Base-by-base conservation (phyloP, 495 filamentous ascomycete species). In the Hypoxylon lienhwacheense region DNA sequence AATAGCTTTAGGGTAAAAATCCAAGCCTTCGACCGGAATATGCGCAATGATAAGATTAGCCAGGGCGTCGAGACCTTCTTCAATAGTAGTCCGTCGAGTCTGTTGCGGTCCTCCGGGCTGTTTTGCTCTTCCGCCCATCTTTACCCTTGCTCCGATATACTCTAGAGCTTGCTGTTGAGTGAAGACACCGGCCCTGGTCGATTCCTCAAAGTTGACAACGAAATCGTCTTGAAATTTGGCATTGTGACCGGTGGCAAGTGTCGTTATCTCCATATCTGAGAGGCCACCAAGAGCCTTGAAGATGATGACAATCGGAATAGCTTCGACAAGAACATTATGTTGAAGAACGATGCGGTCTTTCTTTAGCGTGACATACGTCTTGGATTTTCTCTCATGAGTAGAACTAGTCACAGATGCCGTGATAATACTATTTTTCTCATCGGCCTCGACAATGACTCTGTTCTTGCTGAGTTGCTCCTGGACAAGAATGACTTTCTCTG, bases 401-500 rank as follows among this genome's bases (percentile, higher is more conserved):
- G 91, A 96, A 82, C 91, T 95, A 29, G 89, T 98, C n/a, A 97
- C 95, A 5, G 91, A 96, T 14, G 95, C 95, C 58, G 90, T 87
- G n/a, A 96, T 88, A 49, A 95, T 86, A 19, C 85, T 87, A 55
- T 95, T 96, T 66, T 92, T 91, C 3, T 83, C 80, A 63, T 93
- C 90, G 31, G 86, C 83, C 69, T 99, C 95, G 6, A 99, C 91
- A 65, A 99, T 96, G 51, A 97, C 89, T 74, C 93, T 81, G 71
- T 99, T 99, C 77, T 97, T 97, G 77, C 92, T 97, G 66, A 97
- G 74, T 70, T 97, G 93, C 61, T 99, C 93, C 68, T 97, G 93
- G 25, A 97, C 91, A 10, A 99, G 80, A 65, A 99, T 97, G 40
- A 97, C 93, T 75, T 97, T 97, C 63, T 99, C 93, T 39, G 86